Evolutionary conservation across 2,329 filamentous ascomycete genomes (phyloP), one percentile per base, ranked within the genome.

Genomic region (Penicillium capsulatum): DNA sequence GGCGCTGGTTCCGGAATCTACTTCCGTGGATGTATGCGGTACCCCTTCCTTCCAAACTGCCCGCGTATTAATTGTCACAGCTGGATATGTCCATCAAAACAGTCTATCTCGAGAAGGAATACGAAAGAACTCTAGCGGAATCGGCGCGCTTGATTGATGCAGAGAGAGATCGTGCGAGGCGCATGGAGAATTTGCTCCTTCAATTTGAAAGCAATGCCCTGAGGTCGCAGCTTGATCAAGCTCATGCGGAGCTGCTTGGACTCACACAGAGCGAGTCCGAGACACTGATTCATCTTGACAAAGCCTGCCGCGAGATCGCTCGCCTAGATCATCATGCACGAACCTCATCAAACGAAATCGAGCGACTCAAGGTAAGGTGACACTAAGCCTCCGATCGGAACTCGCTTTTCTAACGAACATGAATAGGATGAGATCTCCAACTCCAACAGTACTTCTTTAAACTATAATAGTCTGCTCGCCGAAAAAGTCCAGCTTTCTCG

Each of bases 181-280:
- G 80, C 50, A 73, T 91, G 45, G 78, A 82, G 47, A 73, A 82
- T 38, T 68, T 90, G 38, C 66, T 89, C n/a, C 70, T 86, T n/a
- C 75, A 82, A 46, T 80, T 90, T 49, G 84, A 94, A 47, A 86
- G 83, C 48, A 77, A 81, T 33, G 73, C 77, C 7, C 65, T 95
- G 17, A 77, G 79, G 48, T 76, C 81, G 31, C 74, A 83, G 47
- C 62, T 90, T 13, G 72, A 78, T 16, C 53, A 59, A 36, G 74
- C 77, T 30, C 74, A 83, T 35, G 76, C 78, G 48, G 63, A 70
- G 26, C 58, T 83, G 19, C 71, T 76, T 47, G 64, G 66, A 42
- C 62, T 72, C 3, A 66, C 74, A 19, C 71, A 74, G 38, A 69
- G 45, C n/a, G 58, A 60, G 38, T 55, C 53, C 7, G 55, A 62